A percentile compares a stretch with the other conserved stretches of the same genome.
Evolutionary conservation across 345 rosid genomes (phyloP).

Genomic region (Chamaenerion angustifolium): DNA sequence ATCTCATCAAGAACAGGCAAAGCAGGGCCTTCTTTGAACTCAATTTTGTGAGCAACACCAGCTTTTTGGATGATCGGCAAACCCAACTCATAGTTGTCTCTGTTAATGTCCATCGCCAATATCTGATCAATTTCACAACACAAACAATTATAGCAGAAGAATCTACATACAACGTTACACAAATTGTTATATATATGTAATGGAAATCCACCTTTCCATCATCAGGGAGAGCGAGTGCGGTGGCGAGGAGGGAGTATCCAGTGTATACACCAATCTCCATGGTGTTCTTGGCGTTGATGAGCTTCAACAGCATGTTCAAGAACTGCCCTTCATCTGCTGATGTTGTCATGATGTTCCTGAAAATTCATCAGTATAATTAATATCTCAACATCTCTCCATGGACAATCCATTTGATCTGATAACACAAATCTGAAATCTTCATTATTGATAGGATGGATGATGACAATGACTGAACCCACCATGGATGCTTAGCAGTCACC

Average conservation of each 20-base stretch:
- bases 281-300: conserved; percentile 96
- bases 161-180: no score
- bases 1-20: conserved; percentile 75
- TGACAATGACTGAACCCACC: conserved; percentile 37
- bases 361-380: not conserved
- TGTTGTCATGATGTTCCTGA: conserved; percentile 95
- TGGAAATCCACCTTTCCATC: conserved; percentile 92
- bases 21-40: conserved; percentile 95
- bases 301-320: conserved; percentile 77
- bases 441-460: no score
- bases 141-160: no score
- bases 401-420: no score
- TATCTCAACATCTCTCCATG: not conserved
- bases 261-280: conserved; percentile 99
- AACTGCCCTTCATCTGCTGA: conserved; percentile 98
- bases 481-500: conserved; percentile 86
- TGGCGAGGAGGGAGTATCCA: conserved; percentile 91
- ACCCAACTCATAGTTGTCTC: conserved; percentile 87
- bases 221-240: conserved; percentile 94
- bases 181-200: no score
- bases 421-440: not conserved
- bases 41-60: conserved; percentile 91
- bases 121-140: conserved; percentile 26
- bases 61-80: conserved; percentile 81
- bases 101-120: conserved; percentile 86